Conservation (phyloP, 345 rosid genomes). For the Draba incana region DNA sequence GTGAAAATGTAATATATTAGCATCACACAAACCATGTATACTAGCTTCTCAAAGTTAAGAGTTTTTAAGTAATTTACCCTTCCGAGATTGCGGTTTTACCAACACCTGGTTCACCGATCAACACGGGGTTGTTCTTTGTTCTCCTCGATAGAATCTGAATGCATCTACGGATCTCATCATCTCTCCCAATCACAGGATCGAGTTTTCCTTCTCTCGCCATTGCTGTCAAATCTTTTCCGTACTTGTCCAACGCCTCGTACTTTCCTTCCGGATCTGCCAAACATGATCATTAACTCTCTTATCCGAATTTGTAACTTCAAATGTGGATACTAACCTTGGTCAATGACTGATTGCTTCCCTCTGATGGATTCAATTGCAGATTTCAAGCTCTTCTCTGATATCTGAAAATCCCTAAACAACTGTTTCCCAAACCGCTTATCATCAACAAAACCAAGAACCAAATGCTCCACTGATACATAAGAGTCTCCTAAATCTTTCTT, state of each 20-base stretch:
- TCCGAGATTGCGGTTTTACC: constrained; percentile 99
- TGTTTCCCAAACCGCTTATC: constrained; percentile 95
- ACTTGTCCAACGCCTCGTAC: constrained; percentile 93
- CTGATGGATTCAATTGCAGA: constrained; percentile 87
- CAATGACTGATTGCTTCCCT: constrained; percentile 96
- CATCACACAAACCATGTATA: not conserved
- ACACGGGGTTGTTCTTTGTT: constrained; percentile 97
- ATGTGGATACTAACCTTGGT: constrained; percentile 62
- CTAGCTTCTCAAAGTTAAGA: not conserved
- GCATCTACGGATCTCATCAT: constrained; percentile 98
- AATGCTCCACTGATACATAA: constrained; percentile 92
- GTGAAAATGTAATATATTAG: constrained; percentile 12
- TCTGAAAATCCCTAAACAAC: constrained; percentile 79
- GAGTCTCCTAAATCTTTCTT: constrained; percentile 95
- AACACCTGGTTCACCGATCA: constrained; percentile 98
- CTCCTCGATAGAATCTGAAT: constrained; percentile 98
- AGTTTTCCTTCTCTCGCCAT: constrained; percentile 98
- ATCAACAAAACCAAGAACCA: constrained; percentile 79
- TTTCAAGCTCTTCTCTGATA: constrained; percentile 65
- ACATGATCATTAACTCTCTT: constrained; percentile 18
- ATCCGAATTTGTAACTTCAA: not conserved
- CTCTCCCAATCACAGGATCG: constrained; percentile 98
- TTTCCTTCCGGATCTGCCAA: constrained; percentile 93
- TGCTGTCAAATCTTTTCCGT: constrained; percentile 96
- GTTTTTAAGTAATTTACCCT: constrained; percentile 58